Base-by-base conservation (phyloP, 345 rosid genomes). In the Eucalyptus urophylla region DNA sequence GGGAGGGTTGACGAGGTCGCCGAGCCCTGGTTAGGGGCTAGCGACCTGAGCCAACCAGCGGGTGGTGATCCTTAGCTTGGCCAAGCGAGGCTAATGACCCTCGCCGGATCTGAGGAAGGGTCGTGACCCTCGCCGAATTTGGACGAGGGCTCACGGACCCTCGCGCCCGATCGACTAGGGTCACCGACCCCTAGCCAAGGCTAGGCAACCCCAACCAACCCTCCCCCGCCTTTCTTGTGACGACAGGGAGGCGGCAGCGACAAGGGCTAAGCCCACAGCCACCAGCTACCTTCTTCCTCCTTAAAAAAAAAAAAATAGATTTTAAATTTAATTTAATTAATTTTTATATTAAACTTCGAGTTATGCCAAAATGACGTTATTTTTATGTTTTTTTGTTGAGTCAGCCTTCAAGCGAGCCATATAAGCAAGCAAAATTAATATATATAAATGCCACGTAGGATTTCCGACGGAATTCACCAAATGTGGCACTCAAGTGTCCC, bases 221-320 rank as follows among this genome's bases (percentile, higher is more conserved):
- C 11, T 53, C 58, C 25, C 25, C 2, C 0, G 0, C 25, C 58
- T 8, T 19, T 53, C 58, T 0, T 1, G 4, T 0, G 1, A 53
- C 4, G 1, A 8, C 5, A 0, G 2, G 58, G 25, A 21, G 58
- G 11, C 2, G 1, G 0, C 2, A 1, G 0, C 4, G 0, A 0
- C 11, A 1, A 53, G 58, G 25, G 58, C 5, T 2, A 1, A 53
- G 25, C 58, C 58, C 25, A 4, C 25, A 8, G 2, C 58, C 25
- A 53, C 1, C 5, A 0, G 0, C 11, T 53, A 53, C 25, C 58
- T 53, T 53, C 25, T 21, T 53, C 25, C 58, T 53, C 58, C 22
- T 17, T 2, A 2, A 14, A 49, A 14, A 49, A 49, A 49, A 5
- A 1, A 49, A 49, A 47, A 47, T 3, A 4, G 19, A 6, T 50